Conservation (phyloP, 352 stramenopile genomes). For the Pythium dissimile region DNA sequence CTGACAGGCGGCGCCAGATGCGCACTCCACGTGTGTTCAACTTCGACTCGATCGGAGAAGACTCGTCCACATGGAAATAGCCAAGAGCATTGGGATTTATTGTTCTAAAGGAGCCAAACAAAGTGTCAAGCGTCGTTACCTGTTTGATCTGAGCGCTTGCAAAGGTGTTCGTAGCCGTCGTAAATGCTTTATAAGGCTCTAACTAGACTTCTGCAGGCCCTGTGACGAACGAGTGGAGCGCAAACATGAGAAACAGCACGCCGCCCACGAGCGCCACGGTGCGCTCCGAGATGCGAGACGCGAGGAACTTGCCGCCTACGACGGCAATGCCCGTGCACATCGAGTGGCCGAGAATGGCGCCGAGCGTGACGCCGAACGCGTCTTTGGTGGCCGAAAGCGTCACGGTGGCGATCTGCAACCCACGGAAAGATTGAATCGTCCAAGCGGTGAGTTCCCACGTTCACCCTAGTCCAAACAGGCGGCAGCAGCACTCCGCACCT, state of each 20-base stretch:
- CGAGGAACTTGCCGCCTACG: slow-evolving; percentile 96
- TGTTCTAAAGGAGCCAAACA: too few species aligned
- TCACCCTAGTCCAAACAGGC: too few species aligned
- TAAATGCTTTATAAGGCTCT: too few species aligned
- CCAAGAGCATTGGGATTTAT: too few species aligned
- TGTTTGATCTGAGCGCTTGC: too few species aligned
- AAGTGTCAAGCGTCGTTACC: too few species aligned
- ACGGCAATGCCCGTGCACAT: slow-evolving; percentile 98
- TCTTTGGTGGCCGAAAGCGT: slow-evolving; percentile 96
- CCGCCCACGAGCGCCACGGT: slow-evolving; percentile 96
- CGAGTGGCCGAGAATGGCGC: slow-evolving; percentile 95
- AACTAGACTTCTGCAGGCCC: slow-evolving; percentile 38
- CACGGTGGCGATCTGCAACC: slow-evolving; percentile 97
- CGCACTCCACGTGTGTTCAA: slow-evolving; percentile 32
- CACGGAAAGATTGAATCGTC: background rate
- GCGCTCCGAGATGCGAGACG: slow-evolving; percentile 96
- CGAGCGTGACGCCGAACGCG: slow-evolving; percentile 93
- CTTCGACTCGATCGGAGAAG: slow-evolving; percentile 33
- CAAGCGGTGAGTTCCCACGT: background rate
- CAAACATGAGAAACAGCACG: slow-evolving; percentile 96
- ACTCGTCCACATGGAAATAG: too few species aligned
- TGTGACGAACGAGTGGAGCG: slow-evolving; percentile 94
- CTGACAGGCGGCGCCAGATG: background rate
- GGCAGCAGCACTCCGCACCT: slow-evolving; percentile 29
- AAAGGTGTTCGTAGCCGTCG: too few species aligned